Conservation (phyloP, 2,329 filamentous ascomycete species). For the Fusarium begoniae region DNA sequence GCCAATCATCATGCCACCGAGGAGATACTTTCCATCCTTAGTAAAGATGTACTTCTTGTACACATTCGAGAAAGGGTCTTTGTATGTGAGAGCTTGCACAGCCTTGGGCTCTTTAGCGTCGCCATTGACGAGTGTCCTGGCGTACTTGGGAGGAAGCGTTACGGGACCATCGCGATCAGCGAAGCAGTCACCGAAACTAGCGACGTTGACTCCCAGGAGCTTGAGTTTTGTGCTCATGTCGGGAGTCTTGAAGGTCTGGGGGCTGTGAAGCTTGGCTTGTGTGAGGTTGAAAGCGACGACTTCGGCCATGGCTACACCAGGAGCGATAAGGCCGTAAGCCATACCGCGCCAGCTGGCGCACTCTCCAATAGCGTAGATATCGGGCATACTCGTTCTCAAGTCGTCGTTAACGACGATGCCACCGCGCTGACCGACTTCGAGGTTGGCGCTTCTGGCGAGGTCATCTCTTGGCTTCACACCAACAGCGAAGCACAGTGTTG, state of each 20-base stretch:
- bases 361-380: slow-evolving; percentile 89
- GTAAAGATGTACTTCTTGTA: slow-evolving; percentile 97
- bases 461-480: slow-evolving; percentile 85
- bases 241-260: slow-evolving; percentile 78
- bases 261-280: slow-evolving; percentile 76
- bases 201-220: slow-evolving; percentile 88
- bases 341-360: slow-evolving; percentile 90
- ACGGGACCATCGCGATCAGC: slow-evolving; percentile 86
- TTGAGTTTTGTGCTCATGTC: slow-evolving; percentile 94
- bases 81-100: slow-evolving; percentile 91
- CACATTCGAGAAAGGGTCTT: slow-evolving; percentile 85
- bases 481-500: slow-evolving; percentile 89
- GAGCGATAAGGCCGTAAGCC: slow-evolving; percentile 88
- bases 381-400: slow-evolving; percentile 74
- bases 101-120: slow-evolving; percentile 46
- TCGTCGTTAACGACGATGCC: slow-evolving; percentile 76
- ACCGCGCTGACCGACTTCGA: slow-evolving; percentile 76
- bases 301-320: slow-evolving; percentile 92
- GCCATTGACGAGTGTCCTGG: slow-evolving; percentile 43
- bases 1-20: slow-evolving; percentile 98
- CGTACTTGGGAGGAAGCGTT: slow-evolving; percentile 70
- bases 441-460: slow-evolving; percentile 73
- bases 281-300: slow-evolving; percentile 92
- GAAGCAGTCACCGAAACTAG: slow-evolving; percentile 94
- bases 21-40: slow-evolving; percentile 85